Evolutionary conservation across 2,329 filamentous ascomycete species (phyloP), one percentile per base, ranked within the genome.

Genomic region (Colletotrichum brevisporum): DNA sequence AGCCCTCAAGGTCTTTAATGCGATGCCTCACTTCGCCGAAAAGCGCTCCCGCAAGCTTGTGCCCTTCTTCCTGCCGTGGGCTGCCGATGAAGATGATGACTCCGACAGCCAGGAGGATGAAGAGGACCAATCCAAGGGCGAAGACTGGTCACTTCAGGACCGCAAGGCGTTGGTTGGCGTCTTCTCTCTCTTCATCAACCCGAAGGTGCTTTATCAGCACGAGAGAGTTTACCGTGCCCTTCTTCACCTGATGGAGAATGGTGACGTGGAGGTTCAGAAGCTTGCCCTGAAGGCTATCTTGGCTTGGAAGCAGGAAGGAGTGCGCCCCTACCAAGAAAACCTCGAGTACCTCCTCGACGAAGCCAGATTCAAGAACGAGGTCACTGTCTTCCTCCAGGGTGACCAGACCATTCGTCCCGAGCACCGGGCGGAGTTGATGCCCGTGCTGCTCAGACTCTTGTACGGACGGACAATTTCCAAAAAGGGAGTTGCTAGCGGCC

Each of bases 381-480:
- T 99, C n/a, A 92, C 94, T 0, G 90, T 96, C 5, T 92, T 99
- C 72, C 87, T 99, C 61, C 92, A 94, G 75, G 88, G 92, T 16
- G 91, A 93, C 18, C 90, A 90, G 66, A 81, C 91, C 63, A 92
- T 98, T 72, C 90, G 91, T 73, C 83, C 90, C 6, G 89, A 92
- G 58, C 94, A 99, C 76, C 89, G 92, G 9, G 76, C 83, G 4
- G 88, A 90, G 53, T 81, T 98, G 43, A 93, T 98, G 86, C 95
- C 96, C 1, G 89, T 99, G 5, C 85, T 99, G 27, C 87, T 99
- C 41, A 89, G 95, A 56, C 82, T 99, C 41, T 84, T 99, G 2
- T 99, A 98, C 78, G 96, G 96, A 48, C 91, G 94, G 73, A 91
- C 95, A 53, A 94, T 98, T 60, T 92, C 93, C 18, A 92, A 94